Conservation (phyloP, 2,329 filamentous ascomycete species). For the Nemania sp. region DNA sequence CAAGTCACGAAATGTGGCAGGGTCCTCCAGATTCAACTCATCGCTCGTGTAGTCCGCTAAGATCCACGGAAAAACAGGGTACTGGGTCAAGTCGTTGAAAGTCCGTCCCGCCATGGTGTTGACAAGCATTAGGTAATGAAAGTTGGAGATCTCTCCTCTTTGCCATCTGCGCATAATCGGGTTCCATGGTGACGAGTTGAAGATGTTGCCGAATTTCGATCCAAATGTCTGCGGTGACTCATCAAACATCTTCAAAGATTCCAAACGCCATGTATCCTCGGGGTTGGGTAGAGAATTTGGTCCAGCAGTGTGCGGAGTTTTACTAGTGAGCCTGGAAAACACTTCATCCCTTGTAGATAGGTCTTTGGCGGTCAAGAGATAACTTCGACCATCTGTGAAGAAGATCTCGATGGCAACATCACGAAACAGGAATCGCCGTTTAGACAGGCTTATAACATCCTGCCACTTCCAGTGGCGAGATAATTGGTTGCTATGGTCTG, state of each 20-base stretch:
- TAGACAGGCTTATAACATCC: slow-evolving; percentile 93
- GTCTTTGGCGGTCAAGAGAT: slow-evolving; percentile 83
- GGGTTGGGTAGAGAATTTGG: slow-evolving; percentile 71
- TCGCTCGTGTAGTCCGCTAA: slow-evolving; percentile 94
- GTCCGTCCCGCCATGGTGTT: slow-evolving; percentile 97
- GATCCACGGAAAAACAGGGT: slow-evolving; percentile 97
- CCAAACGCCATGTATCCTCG: slow-evolving; percentile 90
- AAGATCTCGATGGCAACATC: slow-evolving; percentile 97
- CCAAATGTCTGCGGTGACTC: slow-evolving; percentile 68
- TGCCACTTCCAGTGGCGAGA: slow-evolving; percentile 92
- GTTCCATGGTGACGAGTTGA: slow-evolving; percentile 79
- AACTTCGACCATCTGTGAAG: slow-evolving; percentile 95
- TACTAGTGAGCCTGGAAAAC: slow-evolving; percentile 72
- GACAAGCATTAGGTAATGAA: slow-evolving; percentile 97
- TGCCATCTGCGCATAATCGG: slow-evolving; percentile 89
- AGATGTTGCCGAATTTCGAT: slow-evolving; percentile 88
- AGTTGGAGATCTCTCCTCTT: slow-evolving; percentile 94
- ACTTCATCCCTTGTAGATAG: slow-evolving; percentile 76
- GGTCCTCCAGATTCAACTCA: slow-evolving; percentile 83
- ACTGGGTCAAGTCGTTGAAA: slow-evolving; percentile 97
- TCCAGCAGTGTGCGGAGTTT: slow-evolving; percentile 78
- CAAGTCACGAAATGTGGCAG: slow-evolving; percentile 83
- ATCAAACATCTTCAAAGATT: slow-evolving; percentile 72
- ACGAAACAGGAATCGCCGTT: slow-evolving; percentile 90
- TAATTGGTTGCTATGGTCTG: slow-evolving; percentile 69